A percentile compares a stretch with the other conserved stretches of the same genome.
phyloP scores from a whole-genome alignment of 106 monocot genomes.

The Triglochin maritima region DNA sequence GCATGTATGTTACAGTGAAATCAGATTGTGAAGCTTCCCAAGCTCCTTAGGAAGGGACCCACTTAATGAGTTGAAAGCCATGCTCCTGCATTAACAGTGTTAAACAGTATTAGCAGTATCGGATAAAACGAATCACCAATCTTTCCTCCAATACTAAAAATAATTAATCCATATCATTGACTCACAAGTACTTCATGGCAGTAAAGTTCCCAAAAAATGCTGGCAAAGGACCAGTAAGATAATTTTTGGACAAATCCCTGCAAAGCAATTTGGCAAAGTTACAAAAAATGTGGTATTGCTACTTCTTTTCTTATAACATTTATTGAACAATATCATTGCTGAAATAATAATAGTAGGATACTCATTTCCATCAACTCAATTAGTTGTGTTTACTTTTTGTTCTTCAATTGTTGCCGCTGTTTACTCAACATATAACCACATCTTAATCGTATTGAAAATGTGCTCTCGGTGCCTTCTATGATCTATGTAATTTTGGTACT shows the following conservation, averaged over 20 bases:
- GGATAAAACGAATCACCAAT: too few relatives aligned
- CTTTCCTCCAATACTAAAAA: not conserved
- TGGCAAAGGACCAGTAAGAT: slow-evolving; percentile 11
- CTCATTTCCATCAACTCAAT: too few relatives aligned
- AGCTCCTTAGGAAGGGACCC: slow-evolving; percentile 5
- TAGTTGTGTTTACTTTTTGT: too few relatives aligned
- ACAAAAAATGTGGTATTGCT: not conserved
- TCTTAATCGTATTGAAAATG: too few relatives aligned
- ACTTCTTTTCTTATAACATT: not conserved
- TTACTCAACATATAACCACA: too few relatives aligned
- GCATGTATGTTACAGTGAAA: not conserved
- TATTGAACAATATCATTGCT: not conserved
- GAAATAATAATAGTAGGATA: too few relatives aligned
- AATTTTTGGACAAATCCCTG: slow-evolving; percentile 11
- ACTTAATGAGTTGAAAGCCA: not conserved
- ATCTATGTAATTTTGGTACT: too few relatives aligned
- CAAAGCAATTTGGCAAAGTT: not conserved
- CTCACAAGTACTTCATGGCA: slow-evolving; percentile 7
- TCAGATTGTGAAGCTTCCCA: slow-evolving; percentile 7
- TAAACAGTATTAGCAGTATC: not conserved
- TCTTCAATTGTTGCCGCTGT: too few relatives aligned
- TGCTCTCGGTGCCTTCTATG: too few relatives aligned
- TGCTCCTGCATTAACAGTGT: not conserved
- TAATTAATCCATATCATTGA: not conserved
- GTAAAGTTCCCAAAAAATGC: slow-evolving; percentile 12